Evolutionary conservation across 2,329 filamentous ascomycete species (phyloP).

Genomic region (Grosmannia clavigera): DNA sequence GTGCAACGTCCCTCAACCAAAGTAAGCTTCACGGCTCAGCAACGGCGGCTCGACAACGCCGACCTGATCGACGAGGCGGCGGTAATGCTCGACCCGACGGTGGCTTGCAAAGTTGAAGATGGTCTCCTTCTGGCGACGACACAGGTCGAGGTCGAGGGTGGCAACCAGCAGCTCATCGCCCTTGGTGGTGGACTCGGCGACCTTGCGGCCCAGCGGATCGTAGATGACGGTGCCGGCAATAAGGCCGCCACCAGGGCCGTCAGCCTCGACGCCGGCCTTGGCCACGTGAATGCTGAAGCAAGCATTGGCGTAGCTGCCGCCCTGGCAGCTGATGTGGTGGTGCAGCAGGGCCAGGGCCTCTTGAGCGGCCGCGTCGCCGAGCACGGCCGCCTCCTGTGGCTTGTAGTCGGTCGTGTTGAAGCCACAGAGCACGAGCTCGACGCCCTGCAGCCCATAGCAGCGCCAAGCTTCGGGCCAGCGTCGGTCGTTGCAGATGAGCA

Average conservation of each 20-base stretch:
- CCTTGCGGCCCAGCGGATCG: conserved; percentile 32
- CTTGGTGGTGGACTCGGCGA: conserved; percentile 35
- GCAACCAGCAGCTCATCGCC: conserved; percentile 38
- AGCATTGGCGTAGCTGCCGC: conserved; percentile 38
- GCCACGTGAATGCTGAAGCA: conserved; percentile 35
- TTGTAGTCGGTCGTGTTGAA: conserved; percentile 37
- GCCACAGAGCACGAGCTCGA: conserved; percentile 28
- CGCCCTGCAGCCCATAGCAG: conserved; percentile 35
- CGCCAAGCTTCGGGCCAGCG: conserved; percentile 41
- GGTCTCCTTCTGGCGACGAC: conserved; percentile 33
- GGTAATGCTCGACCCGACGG: conserved; percentile 30
- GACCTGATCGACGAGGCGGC: conserved; percentile 25
- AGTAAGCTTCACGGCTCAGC: conserved; percentile 3
- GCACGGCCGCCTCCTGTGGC: conserved; percentile 21
- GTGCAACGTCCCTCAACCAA: not conserved
- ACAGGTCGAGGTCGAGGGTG: conserved; percentile 34
- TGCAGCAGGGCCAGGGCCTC: conserved; percentile 35
- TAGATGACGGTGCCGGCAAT: conserved; percentile 36
- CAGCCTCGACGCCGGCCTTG: conserved; percentile 35
- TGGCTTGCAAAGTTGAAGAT: conserved; percentile 33
- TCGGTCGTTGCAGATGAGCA: conserved; percentile 42
- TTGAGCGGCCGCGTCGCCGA: conserved; percentile 23
- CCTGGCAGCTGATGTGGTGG: conserved; percentile 35
- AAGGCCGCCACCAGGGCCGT: conserved; percentile 24
- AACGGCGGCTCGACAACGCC: conserved; percentile 20